A percentile compares a stretch with the other conserved stretches of the same genome.
phyloP scores from a whole-genome alignment of 352 stramenopile species.

The Thraustochytrium striatum region DNA sequence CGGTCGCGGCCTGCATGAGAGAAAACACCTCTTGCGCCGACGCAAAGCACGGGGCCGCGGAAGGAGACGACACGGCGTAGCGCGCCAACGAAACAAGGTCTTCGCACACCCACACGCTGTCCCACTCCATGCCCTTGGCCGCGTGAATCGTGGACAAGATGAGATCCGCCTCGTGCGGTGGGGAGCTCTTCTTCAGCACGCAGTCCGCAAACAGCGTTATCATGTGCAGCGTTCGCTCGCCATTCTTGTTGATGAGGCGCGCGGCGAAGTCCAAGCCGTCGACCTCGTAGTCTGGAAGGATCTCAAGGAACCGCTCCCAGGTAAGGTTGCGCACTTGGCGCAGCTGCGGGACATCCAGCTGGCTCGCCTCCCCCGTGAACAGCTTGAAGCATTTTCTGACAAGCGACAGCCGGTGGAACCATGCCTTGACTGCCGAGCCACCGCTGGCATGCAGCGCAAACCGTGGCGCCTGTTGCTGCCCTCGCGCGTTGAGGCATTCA shows the following conservation, averaged over 20 bases:
- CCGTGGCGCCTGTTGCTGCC: conserved; percentile 44
- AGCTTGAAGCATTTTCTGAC: conserved; percentile 6
- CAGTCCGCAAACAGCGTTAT: conserved; percentile 1
- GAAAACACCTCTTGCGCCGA: background rate
- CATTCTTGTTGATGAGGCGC: background rate
- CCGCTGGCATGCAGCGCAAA: background rate
- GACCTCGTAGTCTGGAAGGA: background rate
- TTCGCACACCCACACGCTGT: conserved; percentile 20
- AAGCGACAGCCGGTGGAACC: conserved; percentile 38
- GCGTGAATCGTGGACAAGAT: conserved; percentile 51
- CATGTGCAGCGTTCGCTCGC: background rate
- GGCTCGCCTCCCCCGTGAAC: background rate
- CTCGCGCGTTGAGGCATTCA: conserved; percentile 47
- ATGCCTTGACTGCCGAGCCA: conserved; percentile 45
- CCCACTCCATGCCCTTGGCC: conserved; percentile 24
- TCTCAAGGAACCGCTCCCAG: background rate
- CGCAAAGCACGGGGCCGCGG: no score
- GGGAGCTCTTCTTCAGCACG: conserved; percentile 50
- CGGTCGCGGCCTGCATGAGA: background rate
- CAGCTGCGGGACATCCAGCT: background rate
- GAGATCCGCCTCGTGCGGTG: conserved; percentile 55
- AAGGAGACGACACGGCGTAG: background rate
- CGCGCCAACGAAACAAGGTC: background rate
- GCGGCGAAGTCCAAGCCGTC: background rate
- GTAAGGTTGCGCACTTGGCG: background rate